These are phyloP conservation scores for Ogataea sp. DNA, from an alignment of 805 yeast species.

Conservation along the genomic window DNA sequence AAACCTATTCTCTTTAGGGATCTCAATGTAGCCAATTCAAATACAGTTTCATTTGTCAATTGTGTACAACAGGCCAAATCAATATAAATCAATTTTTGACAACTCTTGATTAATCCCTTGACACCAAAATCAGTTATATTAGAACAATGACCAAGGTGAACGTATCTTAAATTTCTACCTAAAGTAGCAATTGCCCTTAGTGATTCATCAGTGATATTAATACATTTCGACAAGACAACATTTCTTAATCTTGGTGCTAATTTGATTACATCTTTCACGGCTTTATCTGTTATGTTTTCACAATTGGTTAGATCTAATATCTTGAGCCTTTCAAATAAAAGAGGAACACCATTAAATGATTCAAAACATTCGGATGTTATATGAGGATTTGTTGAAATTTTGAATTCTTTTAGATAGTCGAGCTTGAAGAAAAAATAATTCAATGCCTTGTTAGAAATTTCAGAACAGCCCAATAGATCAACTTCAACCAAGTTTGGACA, in stretches of 20 bases:
- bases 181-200: conserved; percentile 62
- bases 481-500: conserved; percentile 84
- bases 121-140: conserved; percentile 89
- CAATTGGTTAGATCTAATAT: conserved; percentile 83
- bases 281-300: conserved; percentile 67
- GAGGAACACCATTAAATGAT: conserved; percentile 17
- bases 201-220: conserved; percentile 76
- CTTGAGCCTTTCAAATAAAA: conserved; percentile 57
- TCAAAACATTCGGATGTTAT: conserved; percentile 61
- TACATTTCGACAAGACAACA: conserved; percentile 84
- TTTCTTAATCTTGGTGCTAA: conserved; percentile 83
- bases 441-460: conserved; percentile 59
- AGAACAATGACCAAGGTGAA: conserved; percentile 91
- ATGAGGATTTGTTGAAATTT: conserved; percentile 65
- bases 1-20: conserved; percentile 84
- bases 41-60: conserved; percentile 74
- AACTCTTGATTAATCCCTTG: conserved; percentile 58
- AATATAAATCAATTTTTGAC: conserved; percentile 83
- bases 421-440: conserved; percentile 49
- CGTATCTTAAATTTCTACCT: conserved; percentile 75
- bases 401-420: conserved; percentile 74
- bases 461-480: conserved; percentile 77
- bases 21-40: conserved; percentile 68
- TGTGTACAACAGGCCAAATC: conserved; percentile 93
- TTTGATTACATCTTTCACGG: conserved; percentile 62